Conservation (phyloP, 495 filamentous ascomycete species). For the Cercophora sp. region DNA sequence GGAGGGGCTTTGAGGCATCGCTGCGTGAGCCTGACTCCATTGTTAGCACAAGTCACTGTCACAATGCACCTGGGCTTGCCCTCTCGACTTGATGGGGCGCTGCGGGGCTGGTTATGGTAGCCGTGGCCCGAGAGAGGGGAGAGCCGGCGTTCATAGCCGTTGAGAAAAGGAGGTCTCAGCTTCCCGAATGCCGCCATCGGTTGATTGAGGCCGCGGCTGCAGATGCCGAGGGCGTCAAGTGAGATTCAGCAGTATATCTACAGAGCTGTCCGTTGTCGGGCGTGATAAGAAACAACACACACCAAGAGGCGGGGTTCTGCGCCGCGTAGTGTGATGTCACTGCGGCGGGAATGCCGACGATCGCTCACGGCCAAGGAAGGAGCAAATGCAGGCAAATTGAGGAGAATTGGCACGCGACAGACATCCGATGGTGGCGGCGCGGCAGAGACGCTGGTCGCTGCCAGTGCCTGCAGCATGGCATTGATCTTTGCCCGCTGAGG, state of each 20-base stretch:
- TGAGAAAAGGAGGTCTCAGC: slow-evolving; percentile 15
- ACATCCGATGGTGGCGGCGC: background rate
- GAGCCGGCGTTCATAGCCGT: slow-evolving; percentile 8
- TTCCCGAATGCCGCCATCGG: slow-evolving; percentile 5
- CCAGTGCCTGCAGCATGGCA: background rate
- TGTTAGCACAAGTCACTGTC: slow-evolving; percentile 17
- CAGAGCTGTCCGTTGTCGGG: background rate
- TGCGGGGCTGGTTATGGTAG: slow-evolving; percentile 15
- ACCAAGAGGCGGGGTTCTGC: no score
- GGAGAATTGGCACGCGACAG: background rate
- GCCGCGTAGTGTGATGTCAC: slow-evolving; percentile 2
- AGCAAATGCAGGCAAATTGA: no score
- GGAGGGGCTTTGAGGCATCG: slow-evolving; percentile 73
- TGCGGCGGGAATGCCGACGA: background rate
- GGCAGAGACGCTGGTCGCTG: background rate
- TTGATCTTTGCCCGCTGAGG: no score
- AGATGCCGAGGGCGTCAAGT: no score
- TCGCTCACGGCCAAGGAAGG: background rate
- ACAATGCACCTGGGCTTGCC: slow-evolving; percentile 19
- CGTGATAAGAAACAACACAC: background rate
- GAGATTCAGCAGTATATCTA: background rate
- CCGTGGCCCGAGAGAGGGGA: slow-evolving; percentile 12
- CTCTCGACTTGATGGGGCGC: slow-evolving; percentile 18
- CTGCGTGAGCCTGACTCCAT: slow-evolving; percentile 35
- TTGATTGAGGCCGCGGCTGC: background rate